Evolutionary conservation across 352 stramenopile species (phyloP), one percentile per base, ranked within the genome.

Genomic region (Pythium apleroticum): DNA sequence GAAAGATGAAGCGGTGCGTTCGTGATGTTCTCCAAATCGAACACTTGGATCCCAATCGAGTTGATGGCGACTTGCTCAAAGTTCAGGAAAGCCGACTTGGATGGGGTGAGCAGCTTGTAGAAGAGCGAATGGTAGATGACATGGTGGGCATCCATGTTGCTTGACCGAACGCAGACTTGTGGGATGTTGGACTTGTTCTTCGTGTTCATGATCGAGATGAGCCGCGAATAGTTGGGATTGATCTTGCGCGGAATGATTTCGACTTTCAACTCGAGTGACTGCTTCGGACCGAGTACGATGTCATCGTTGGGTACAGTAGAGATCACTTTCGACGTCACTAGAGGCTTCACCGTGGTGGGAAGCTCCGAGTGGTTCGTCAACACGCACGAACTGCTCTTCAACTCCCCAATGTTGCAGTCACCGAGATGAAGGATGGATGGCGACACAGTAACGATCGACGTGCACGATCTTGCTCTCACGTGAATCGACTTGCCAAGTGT

Each of bases 51-150:
- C 20, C 88, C 84, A 58, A 90, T 69, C 2, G 84, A 91, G 64
- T 95, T 96, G 35, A 91, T 78, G n/a, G 82, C 70, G 28, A 96
- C 81, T 27, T 95, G 81, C 24, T 96, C 88, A 57, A 96, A 96
- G 48, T 95, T 96, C 31, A 96, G 60, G 52, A 96, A 95, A 45
- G 86, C 88, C 14, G 86, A 93, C 57, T 79, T 87, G 27, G 85
- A 91, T 43, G 84, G 86, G 20, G 88, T 96, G 58, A 95, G 58
- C 24, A 96, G 73, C 56, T 93, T 95, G 84, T 96, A 96, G 62
- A 95, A 96, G 33, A 95, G 69, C 31, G 88, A 96, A 60, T 96
- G 88, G 59, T 96, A 96, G 57, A 96, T 96, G 30, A 96, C 88
- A 60, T 96, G 87, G 53, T 96, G 86, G 1, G 88, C 87, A 52